A percentile compares a stretch with the other conserved stretches of the same genome.
phyloP scores from a whole-genome alignment of 78 protist genomes.

The Dictyostelium brefeldianum region DNA sequence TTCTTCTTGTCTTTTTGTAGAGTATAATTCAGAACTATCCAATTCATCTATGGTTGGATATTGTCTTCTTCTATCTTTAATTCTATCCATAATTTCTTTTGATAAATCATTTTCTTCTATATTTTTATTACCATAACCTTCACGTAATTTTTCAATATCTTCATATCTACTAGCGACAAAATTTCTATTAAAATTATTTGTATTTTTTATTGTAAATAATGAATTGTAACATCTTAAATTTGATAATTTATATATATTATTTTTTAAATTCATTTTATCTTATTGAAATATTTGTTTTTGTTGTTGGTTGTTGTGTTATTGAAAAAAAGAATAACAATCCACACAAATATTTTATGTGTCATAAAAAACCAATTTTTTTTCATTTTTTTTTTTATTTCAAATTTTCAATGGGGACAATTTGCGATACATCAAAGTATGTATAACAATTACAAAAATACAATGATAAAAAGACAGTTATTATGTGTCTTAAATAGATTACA shows the following conservation, averaged over 20 bases:
- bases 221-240: neutral
- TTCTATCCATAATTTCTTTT: conserved; percentile 38
- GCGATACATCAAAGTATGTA: too few species aligned
- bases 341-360: neutral
- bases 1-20: neutral
- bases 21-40: neutral
- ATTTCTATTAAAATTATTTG: neutral
- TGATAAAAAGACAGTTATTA: too few species aligned
- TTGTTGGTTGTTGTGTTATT: neutral
- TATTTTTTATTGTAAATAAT: too few species aligned
- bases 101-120: conserved; percentile 7
- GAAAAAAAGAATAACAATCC: neutral
- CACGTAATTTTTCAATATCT: conserved; percentile 2
- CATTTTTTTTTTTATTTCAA: too few species aligned
- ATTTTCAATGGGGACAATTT: too few species aligned
- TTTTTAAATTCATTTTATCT: neutral
- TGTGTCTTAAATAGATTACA: too few species aligned
- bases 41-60: neutral
- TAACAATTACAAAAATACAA: too few species aligned
- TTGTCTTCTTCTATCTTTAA: neutral
- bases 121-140: neutral
- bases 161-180: neutral
- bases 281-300: neutral
- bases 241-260: neutral
- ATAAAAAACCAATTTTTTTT: too few species aligned